phyloP scores from a whole-genome alignment of 176 grass and related monocot genomes.

The Carex scoparia region DNA sequence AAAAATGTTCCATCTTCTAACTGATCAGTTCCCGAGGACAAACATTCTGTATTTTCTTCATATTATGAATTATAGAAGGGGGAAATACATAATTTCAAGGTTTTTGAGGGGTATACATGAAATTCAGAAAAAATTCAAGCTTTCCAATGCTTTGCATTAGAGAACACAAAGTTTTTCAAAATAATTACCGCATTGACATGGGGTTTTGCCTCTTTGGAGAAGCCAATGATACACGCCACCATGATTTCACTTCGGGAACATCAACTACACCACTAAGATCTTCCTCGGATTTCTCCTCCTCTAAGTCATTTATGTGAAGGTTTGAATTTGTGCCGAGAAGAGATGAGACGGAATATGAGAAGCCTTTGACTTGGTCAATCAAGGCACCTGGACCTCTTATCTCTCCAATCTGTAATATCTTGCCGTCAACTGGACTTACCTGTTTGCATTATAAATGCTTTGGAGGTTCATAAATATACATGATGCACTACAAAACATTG shows the following conservation, averaged over 20 bases:
- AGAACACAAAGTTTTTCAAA: not conserved
- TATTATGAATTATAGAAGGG: no score
- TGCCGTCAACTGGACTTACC: conserved; percentile 86
- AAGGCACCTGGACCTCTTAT: conserved; percentile 55
- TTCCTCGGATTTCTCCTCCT: conserved; percentile 40
- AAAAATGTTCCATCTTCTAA: no score
- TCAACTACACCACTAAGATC: conserved; percentile 24
- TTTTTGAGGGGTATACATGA: no score
- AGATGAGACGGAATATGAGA: conserved; percentile 62
- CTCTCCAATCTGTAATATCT: conserved; percentile 55
- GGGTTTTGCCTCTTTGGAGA: conserved; percentile 57
- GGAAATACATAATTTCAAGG: no score
- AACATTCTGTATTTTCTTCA: no score
- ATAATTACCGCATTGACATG: conserved; percentile 30
- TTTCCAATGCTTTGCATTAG: not conserved
- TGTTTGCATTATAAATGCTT: conserved; percentile 13
- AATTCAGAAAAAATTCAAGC: no score
- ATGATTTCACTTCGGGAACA: conserved; percentile 53
- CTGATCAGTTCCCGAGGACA: no score
- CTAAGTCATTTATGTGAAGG: conserved; percentile 28
- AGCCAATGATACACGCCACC: conserved; percentile 74
- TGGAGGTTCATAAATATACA: not conserved
- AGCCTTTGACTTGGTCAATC: conserved; percentile 87
- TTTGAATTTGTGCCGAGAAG: conserved; percentile 64
- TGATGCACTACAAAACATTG: not conserved